phyloP scores from a whole-genome alignment of 805 yeast species.

The Brettanomyces anomalus region DNA sequence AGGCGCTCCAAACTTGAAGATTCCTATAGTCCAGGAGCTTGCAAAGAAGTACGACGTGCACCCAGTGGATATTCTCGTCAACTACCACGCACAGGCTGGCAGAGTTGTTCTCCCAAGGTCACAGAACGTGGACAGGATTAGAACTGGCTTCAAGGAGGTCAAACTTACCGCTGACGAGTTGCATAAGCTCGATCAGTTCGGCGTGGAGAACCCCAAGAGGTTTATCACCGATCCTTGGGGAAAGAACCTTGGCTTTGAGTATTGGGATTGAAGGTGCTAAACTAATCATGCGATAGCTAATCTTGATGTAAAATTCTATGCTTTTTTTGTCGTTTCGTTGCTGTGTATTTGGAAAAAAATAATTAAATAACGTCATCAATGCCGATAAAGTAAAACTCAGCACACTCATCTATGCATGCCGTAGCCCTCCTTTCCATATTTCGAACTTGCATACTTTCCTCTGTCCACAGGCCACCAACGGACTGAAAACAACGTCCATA shows the following conservation, averaged over 20 bases:
- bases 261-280: slow-evolving; percentile 24
- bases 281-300: neutral
- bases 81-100: slow-evolving; percentile 58
- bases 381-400: too few relatives aligned
- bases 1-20: slow-evolving; percentile 55
- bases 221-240: slow-evolving; percentile 24
- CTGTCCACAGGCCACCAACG: slow-evolving; percentile 14
- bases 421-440: slow-evolving; percentile 30
- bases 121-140: slow-evolving; percentile 54
- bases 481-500: slow-evolving; percentile 23
- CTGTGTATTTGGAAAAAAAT: too few relatives aligned
- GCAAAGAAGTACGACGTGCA: slow-evolving; percentile 48
- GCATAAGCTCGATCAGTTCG: slow-evolving; percentile 19
- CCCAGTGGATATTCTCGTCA: slow-evolving; percentile 48
- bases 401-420: slow-evolving; percentile 14
- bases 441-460: slow-evolving; percentile 19
- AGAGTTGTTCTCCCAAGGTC: slow-evolving; percentile 64
- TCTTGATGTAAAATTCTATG: too few relatives aligned
- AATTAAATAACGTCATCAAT: too few relatives aligned
- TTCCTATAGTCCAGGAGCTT: slow-evolving; percentile 39
- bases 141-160: slow-evolving; percentile 27
- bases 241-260: slow-evolving; percentile 24
- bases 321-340: too few relatives aligned
- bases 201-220: slow-evolving; percentile 25
- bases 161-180: slow-evolving; percentile 30